These are phyloP conservation scores for Kodamaea ohmeri DNA, from an alignment of 1,139 yeast genomes.

Conservation along the genomic window DNA sequence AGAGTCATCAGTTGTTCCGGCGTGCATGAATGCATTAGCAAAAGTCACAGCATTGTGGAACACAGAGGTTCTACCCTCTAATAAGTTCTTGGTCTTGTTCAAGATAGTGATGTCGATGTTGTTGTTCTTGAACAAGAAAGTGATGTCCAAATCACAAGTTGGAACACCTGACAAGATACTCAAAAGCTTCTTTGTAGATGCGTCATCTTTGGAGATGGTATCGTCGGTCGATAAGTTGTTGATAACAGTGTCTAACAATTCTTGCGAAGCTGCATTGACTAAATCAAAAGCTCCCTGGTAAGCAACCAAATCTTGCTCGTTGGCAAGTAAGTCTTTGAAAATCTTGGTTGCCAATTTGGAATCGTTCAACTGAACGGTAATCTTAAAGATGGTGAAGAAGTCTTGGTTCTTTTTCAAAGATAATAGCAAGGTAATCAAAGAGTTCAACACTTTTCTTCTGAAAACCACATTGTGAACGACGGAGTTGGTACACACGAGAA, in stretches of 20 bases:
- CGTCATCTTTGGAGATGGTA: constrained; percentile 32
- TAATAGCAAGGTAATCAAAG: constrained; percentile 60
- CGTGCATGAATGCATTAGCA: constrained; percentile 91
- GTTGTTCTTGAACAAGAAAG: constrained; percentile 82
- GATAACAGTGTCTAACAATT: constrained; percentile 65
- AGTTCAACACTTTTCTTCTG: constrained; percentile 60
- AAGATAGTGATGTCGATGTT: constrained; percentile 82
- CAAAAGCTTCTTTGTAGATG: constrained; percentile 45
- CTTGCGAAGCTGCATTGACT: constrained; percentile 92
- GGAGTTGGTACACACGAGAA: constrained; percentile 69
- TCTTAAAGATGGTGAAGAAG: constrained; percentile 73
- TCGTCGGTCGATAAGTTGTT: constrained; percentile 41
- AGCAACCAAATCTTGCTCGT: constrained; percentile 53
- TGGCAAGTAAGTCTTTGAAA: constrained; percentile 56
- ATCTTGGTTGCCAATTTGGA: constrained; percentile 62
- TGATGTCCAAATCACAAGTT: constrained; percentile 87
- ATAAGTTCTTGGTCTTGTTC: constrained; percentile 72
- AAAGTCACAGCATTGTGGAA: constrained; percentile 96
- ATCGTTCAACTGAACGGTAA: constrained; percentile 86
- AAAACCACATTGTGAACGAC: constrained; percentile 59
- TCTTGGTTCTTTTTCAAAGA: constrained; percentile 68
- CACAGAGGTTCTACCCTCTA: constrained; percentile 91
- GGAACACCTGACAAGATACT: constrained; percentile 88
- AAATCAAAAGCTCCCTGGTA: constrained; percentile 95
- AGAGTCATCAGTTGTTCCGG: constrained; percentile 94